phyloP scores from a whole-genome alignment of 768 basidiomycete genomes.

The Cystoderma amianthinum region DNA sequence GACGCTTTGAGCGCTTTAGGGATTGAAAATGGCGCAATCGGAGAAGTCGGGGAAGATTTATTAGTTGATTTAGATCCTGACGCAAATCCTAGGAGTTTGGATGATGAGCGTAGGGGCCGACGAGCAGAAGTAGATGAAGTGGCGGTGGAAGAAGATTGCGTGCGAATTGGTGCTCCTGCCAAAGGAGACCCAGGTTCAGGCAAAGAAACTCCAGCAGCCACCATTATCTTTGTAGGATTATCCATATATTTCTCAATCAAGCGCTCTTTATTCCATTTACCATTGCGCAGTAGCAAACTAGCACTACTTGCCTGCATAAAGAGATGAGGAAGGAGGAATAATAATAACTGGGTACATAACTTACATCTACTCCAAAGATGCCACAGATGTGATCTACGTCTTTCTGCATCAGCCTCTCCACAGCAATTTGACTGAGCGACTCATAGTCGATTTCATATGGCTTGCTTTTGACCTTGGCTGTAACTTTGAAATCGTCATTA shows the following conservation, averaged over 20 bases:
- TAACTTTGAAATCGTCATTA: slow-evolving; percentile 57
- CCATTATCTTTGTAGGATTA: slow-evolving; percentile 63
- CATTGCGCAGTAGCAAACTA: slow-evolving; percentile 70
- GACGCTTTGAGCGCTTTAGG: slow-evolving; percentile 22
- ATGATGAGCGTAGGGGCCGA: slow-evolving; percentile 28
- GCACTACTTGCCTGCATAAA: slow-evolving; percentile 54
- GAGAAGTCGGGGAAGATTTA: slow-evolving; percentile 19
- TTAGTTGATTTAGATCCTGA: slow-evolving; percentile 21
- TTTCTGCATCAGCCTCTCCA: slow-evolving; percentile 70
- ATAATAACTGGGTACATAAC: slow-evolving; percentile 22
- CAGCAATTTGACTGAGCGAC: slow-evolving; percentile 60
- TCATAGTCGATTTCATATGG: slow-evolving; percentile 85
- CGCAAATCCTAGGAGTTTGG: slow-evolving; percentile 27
- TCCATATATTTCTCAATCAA: slow-evolving; percentile 98
- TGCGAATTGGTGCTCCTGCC: slow-evolving; percentile 20
- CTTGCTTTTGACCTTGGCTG: slow-evolving; percentile 50
- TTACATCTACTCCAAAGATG: slow-evolving; percentile 84
- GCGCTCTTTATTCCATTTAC: slow-evolving; percentile 94
- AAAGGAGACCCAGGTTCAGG: slow-evolving; percentile 34
- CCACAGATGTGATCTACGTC: slow-evolving; percentile 85
- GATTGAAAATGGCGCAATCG: slow-evolving; percentile 13
- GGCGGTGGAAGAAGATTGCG: slow-evolving; percentile 17
- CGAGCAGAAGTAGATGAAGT: slow-evolving; percentile 13
- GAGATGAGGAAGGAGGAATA: neutral
- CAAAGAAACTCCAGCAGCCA: slow-evolving; percentile 62